Percentiles rank a stretch among this genome's conserved stretches.
Conservation (phyloP, 306 rosid genomes). For the Hylodesmum podocarpum region DNA sequence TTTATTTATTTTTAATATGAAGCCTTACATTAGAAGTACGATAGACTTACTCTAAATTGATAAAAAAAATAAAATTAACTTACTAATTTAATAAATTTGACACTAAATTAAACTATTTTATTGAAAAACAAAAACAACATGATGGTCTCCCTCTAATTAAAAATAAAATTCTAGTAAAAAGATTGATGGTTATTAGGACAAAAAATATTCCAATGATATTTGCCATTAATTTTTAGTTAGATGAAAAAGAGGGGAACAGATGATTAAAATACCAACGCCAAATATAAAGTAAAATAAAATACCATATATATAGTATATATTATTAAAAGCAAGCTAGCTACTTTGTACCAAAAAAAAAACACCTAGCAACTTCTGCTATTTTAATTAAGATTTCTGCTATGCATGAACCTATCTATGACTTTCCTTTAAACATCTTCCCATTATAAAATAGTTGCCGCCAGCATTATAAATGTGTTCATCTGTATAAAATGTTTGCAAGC, state of each 20-base stretch:
- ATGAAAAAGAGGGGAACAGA: background rate
- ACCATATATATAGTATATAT: background rate
- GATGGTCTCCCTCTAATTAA: background rate
- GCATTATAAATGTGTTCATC: background rate
- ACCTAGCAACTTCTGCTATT: background rate
- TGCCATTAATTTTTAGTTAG: background rate
- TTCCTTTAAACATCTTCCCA: background rate
- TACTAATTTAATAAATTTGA: background rate
- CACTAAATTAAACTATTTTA: background rate
- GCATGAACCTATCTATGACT: slow-evolving; percentile 20
- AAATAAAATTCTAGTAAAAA: background rate
- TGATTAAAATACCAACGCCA: background rate
- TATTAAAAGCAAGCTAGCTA: background rate
- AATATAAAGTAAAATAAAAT: background rate
- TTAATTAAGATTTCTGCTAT: background rate
- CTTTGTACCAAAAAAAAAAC: no score
- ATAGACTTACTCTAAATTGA: background rate
- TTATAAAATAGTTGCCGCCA: slow-evolving; percentile 3
- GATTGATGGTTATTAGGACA: background rate
- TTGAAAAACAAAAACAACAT: background rate
- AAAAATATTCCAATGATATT: background rate
- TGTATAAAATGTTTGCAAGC: background rate
- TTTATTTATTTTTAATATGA: no score
- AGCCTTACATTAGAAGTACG: no score
- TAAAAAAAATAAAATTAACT: no score